phyloP scores from a whole-genome alignment of 768 basidiomycete genomes.

The Suillus variegatus region DNA sequence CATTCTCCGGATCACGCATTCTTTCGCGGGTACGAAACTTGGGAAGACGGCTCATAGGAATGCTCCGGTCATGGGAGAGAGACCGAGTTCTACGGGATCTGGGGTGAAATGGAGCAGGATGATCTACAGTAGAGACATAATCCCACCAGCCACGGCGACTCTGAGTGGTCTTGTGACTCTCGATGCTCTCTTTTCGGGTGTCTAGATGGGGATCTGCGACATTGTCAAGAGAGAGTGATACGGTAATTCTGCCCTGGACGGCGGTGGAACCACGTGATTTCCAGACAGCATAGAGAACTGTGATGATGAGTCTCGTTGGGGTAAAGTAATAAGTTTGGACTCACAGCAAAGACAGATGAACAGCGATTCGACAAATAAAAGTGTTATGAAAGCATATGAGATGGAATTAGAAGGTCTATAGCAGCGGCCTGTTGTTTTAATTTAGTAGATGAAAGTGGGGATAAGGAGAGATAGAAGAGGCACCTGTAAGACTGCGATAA shows the following conservation, averaged over 20 bases:
- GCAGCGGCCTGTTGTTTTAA: conserved; percentile 42
- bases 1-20: conserved; percentile 2
- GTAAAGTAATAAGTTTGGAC: conserved; percentile 23
- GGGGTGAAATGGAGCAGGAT: conserved; percentile 1
- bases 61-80: conserved; percentile 12
- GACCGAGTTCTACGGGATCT: conserved; percentile 5
- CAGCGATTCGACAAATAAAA: conserved; percentile 55
- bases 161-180: conserved; percentile 6
- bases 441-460: background rate
- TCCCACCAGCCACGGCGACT: conserved; percentile 56
- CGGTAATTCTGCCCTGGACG: conserved; percentile 56
- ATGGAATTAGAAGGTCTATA: conserved; percentile 33
- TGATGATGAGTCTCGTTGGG: conserved; percentile 9
- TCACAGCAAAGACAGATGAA: conserved; percentile 63
- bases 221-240: conserved; percentile 48
- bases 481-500: conserved; percentile 51
- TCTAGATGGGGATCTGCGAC: conserved; percentile 22
- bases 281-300: conserved; percentile 59
- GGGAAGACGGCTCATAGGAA: background rate
- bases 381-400: conserved; percentile 43
- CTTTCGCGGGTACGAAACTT: background rate
- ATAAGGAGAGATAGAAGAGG: conserved; percentile 3
- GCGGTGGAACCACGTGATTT: conserved; percentile 50
- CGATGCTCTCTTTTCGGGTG: conserved; percentile 7
- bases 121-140: conserved; percentile 40